Base-by-base conservation (phyloP, 1,284 basidiomycete species). In the Cryptococcus sp. region DNA sequence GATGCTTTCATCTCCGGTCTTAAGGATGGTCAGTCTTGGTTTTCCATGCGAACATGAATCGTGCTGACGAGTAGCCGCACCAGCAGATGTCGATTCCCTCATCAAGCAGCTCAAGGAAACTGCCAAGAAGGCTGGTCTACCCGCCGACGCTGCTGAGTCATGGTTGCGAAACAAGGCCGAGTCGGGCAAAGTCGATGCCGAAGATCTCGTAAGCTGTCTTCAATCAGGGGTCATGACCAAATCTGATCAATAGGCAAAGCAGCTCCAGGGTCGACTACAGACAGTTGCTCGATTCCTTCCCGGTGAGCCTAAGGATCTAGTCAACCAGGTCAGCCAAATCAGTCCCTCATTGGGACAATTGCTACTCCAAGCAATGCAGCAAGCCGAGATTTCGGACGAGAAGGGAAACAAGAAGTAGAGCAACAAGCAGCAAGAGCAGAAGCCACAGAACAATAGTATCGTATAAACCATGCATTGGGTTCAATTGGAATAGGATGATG, bases 111-210 rank as follows among this genome's bases (percentile, higher is more conserved):
- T 72, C 53, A 71, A 70, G 57, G 62, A 63, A 43, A 59, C 66
- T n/a, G 68, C 67, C 49, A 71, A 69, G 55, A 65, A 66, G 45
- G 71, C 68, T 19, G 73, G 73, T 48, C 50, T 75, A 16, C 71
- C 73, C 13, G 69, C 70, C 24, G 71, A 73, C 50, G 46, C 53
- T 16, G 61, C 67, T 47, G 70, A 74, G 53, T 48, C 52, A 10
- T 73, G 66, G 64, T 48, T 72, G 42, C 61, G 62, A 45, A 42
- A 55, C 55, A 69, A 68, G 61, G 61, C 60, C 25, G 56, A 69
- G 46, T 70, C 71, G 36, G 65, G 64, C 18, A 69, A 69, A 57
- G 46, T 67, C 45, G 62, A 67, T 45, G 67, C 66, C 16, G 70
- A 71, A 49, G 51, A 53, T 25, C 50, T 66, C 16, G 68, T 69